Evolutionary conservation across 108 stramenopile genomes (phyloP).

Genomic region (Nannochloropsis oceanica): DNA sequence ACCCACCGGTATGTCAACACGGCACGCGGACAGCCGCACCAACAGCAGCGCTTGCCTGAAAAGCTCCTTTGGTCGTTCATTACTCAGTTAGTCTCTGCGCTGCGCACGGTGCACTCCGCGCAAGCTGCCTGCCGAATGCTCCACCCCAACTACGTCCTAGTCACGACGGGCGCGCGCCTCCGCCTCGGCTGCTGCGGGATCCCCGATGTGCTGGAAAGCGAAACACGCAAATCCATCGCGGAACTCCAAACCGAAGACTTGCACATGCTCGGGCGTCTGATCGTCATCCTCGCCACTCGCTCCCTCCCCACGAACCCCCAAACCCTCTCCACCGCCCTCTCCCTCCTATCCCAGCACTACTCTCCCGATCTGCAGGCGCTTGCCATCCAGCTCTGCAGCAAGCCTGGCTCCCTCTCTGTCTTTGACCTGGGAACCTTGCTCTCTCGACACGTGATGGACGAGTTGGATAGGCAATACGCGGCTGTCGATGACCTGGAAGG

Average conservation of each 20-base stretch:
- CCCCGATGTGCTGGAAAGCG: constrained; percentile 71
- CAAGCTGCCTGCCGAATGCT: constrained; percentile 42
- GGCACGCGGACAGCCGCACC: constrained; percentile 11
- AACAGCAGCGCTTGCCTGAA: constrained; percentile 44
- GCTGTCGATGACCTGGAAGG: neutral
- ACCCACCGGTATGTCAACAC: constrained; percentile 47
- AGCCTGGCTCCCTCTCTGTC: constrained; percentile 11
- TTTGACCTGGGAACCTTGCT: constrained; percentile 3
- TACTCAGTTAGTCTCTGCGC: constrained; percentile 58
- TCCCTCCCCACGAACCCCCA: constrained; percentile 40
- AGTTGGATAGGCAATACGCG: neutral
- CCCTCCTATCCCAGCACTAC: constrained; percentile 55
- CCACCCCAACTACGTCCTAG: constrained; percentile 11
- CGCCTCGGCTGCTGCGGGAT: constrained; percentile 62
- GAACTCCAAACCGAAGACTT: constrained; percentile 71
- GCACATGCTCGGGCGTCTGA: constrained; percentile 53
- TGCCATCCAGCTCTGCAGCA: constrained; percentile 46
- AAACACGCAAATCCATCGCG: constrained; percentile 46
- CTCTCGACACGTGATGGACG: neutral
- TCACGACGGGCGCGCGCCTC: constrained; percentile 42
- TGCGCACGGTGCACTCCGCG: constrained; percentile 54
- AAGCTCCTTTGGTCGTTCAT: constrained; percentile 62
- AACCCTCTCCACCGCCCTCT: constrained; percentile 29
- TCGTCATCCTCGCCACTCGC: constrained; percentile 62
- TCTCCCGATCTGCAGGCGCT: constrained; percentile 54